A percentile compares a stretch with the other conserved stretches of the same genome.
Evolutionary conservation across 2,329 filamentous ascomycete genomes (phyloP).

Genomic region (Lachnellula suecica): DNA sequence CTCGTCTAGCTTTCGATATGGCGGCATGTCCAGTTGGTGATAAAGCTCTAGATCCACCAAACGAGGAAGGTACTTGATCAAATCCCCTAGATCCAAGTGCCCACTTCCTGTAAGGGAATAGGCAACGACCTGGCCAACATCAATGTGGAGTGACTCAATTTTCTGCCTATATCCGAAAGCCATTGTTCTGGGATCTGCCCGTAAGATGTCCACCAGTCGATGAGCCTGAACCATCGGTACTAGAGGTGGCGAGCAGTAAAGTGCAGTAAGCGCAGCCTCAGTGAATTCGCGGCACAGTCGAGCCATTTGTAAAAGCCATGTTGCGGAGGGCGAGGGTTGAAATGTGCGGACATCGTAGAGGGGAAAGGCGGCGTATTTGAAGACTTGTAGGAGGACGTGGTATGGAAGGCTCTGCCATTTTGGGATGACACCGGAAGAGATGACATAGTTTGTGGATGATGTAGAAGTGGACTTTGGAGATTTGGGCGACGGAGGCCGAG

Average conservation of each 20-base stretch:
- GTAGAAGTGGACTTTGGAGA: background rate
- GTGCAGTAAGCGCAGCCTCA: conserved; percentile 70
- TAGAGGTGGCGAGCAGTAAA: conserved; percentile 71
- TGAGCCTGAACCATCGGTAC: conserved; percentile 49
- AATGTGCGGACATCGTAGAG: conserved; percentile 49
- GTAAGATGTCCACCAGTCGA: conserved; percentile 51
- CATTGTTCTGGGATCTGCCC: conserved; percentile 31
- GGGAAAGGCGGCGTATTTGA: conserved; percentile 63
- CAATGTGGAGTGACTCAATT: conserved; percentile 30
- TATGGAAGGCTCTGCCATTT: conserved; percentile 65
- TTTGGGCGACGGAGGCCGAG: background rate
- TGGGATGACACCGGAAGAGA: conserved; percentile 41
- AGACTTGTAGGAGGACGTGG: conserved; percentile 67
- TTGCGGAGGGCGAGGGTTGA: conserved; percentile 41
- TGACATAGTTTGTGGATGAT: background rate
- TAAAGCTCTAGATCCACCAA: conserved; percentile 71
- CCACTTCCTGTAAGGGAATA: conserved; percentile 52
- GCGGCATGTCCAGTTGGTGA: conserved; percentile 66
- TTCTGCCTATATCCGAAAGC: conserved; percentile 32
- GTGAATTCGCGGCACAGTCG: conserved; percentile 63
- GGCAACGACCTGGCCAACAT: conserved; percentile 45
- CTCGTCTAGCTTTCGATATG: conserved; percentile 58
- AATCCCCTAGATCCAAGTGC: conserved; percentile 52
- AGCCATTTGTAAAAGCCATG: conserved; percentile 67
- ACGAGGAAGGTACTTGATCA: conserved; percentile 65